These are phyloP conservation scores for Cadophora malorum DNA, from an alignment of 2,329 filamentous ascomycete species.

Conservation along the genomic window DNA sequence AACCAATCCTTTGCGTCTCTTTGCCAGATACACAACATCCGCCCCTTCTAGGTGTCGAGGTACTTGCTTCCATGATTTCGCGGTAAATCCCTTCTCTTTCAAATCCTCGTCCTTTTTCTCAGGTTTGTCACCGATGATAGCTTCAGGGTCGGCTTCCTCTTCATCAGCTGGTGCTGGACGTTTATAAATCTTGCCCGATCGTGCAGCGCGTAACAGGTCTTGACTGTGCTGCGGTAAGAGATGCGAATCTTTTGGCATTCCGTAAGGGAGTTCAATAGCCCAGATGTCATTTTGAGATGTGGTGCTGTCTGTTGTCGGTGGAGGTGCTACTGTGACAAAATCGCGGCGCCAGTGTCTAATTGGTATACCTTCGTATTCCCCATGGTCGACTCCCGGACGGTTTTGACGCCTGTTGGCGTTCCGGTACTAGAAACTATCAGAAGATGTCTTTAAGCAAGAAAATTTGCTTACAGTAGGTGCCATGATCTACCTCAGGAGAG, in stretches of 20 bases:
- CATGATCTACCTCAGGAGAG: constrained; percentile 12
- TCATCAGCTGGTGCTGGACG: constrained; percentile 67
- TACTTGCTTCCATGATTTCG: constrained; percentile 67
- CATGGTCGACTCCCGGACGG: constrained; percentile 58
- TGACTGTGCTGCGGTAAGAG: constrained; percentile 81
- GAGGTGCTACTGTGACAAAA: constrained; percentile 70
- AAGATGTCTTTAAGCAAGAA: background rate
- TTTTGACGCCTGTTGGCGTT: constrained; percentile 43
- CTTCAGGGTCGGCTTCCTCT: constrained; percentile 61
- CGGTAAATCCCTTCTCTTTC: constrained; percentile 57
- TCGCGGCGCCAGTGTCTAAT: constrained; percentile 89
- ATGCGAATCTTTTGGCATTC: constrained; percentile 86
- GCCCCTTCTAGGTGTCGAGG: constrained; percentile 62
- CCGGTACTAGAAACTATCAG: constrained; percentile 37
- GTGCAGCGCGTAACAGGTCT: constrained; percentile 80
- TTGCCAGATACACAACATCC: constrained; percentile 62
- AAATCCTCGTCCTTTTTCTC: constrained; percentile 65
- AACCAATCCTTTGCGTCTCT: constrained; percentile 66
- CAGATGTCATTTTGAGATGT: constrained; percentile 69
- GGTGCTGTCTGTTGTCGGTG: constrained; percentile 65
- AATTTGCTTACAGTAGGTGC: constrained; percentile 23
- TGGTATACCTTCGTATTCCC: constrained; percentile 64
- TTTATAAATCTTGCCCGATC: constrained; percentile 79
- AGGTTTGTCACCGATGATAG: constrained; percentile 53
- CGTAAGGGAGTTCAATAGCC: constrained; percentile 75